Percentiles rank a stretch among this genome's conserved stretches.
phyloP scores from a whole-genome alignment of 345 rosid species.

The Clarkia xantiana region DNA sequence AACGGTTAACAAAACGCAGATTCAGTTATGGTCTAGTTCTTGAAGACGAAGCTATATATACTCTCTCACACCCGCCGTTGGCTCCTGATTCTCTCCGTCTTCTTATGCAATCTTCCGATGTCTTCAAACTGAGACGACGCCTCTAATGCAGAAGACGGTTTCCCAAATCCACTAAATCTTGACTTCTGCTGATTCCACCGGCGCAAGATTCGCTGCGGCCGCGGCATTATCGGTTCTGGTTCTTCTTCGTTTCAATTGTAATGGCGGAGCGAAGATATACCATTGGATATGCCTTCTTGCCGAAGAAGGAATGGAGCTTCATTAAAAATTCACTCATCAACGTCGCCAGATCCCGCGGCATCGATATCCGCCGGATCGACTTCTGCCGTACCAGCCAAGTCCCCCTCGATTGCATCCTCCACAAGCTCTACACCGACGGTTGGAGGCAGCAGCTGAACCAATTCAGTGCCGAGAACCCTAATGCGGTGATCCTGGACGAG shows the following conservation, averaged over 20 bases:
- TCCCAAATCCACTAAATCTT: neutral
- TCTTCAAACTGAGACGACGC: neutral
- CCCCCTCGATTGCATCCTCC: slow-evolving; percentile 44
- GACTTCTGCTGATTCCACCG: too few species aligned
- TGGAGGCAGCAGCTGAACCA: slow-evolving; percentile 31
- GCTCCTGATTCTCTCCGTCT: neutral
- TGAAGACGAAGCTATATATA: slow-evolving; percentile 1
- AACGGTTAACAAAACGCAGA: neutral
- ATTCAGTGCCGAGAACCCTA: slow-evolving; percentile 21
- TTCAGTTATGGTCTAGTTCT: too few species aligned
- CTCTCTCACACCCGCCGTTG: neutral
- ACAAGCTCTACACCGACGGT: slow-evolving; percentile 37
- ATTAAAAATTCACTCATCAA: slow-evolving; percentile 28
- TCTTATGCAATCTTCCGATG: slow-evolving; percentile 2
- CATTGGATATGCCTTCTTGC: slow-evolving; percentile 45
- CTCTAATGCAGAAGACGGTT: neutral
- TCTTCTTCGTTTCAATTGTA: neutral
- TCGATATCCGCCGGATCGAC: slow-evolving; percentile 37
- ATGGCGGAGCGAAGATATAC: slow-evolving; percentile 28
- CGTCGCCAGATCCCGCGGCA: slow-evolving; percentile 24
- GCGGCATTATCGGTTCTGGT: neutral
- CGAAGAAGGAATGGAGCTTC: slow-evolving; percentile 37
- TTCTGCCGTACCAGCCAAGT: slow-evolving; percentile 24
- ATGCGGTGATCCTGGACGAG: slow-evolving; percentile 25
- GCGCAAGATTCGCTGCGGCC: neutral